phyloP scores from a whole-genome alignment of 2,329 filamentous ascomycete species.

The Teratosphaeriaceae sp. region DNA sequence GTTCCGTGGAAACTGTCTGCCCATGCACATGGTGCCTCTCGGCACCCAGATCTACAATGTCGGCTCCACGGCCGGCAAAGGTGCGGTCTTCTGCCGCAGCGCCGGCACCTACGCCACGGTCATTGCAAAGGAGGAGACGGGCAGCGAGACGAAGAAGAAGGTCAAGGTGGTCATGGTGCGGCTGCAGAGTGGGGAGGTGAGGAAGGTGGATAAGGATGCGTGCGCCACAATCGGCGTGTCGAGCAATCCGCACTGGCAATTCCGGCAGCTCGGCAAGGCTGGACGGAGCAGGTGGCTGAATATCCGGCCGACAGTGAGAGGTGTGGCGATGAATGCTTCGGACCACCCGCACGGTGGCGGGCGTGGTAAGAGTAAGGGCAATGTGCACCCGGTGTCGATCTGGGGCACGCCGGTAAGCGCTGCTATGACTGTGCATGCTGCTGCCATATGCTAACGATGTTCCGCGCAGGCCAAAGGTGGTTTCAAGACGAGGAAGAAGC shows the following conservation, averaged over 20 bases:
- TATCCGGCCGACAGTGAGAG: slow-evolving; percentile 89
- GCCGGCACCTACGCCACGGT: slow-evolving; percentile 89
- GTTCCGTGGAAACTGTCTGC: slow-evolving; percentile 89
- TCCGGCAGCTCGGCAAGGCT: slow-evolving; percentile 87
- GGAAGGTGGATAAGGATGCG: slow-evolving; percentile 82
- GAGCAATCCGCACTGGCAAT: slow-evolving; percentile 89
- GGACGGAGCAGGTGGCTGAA: slow-evolving; percentile 90
- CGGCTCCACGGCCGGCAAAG: slow-evolving; percentile 62
- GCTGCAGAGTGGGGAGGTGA: slow-evolving; percentile 86
- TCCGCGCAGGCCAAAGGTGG: slow-evolving; percentile 60
- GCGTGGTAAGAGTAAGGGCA: slow-evolving; percentile 98
- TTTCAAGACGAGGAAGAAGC: slow-evolving; percentile 85
- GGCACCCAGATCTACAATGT: slow-evolving; percentile 92
- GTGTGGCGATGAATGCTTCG: slow-evolving; percentile 97
- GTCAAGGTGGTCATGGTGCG: slow-evolving; percentile 76
- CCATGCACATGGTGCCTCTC: slow-evolving; percentile 90
- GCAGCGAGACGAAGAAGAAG: slow-evolving; percentile 42
- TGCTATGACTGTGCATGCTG: neutral
- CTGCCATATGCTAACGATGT: neutral
- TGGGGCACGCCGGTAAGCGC: slow-evolving; percentile 87
- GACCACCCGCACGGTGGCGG: slow-evolving; percentile 99
- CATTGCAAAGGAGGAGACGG: slow-evolving; percentile 77
- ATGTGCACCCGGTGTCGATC: slow-evolving; percentile 86
- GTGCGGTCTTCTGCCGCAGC: slow-evolving; percentile 87
- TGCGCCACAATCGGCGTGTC: slow-evolving; percentile 91